Base-by-base conservation (phyloP, 139 green algal species). In the Volvox reticuliferus region DNA sequence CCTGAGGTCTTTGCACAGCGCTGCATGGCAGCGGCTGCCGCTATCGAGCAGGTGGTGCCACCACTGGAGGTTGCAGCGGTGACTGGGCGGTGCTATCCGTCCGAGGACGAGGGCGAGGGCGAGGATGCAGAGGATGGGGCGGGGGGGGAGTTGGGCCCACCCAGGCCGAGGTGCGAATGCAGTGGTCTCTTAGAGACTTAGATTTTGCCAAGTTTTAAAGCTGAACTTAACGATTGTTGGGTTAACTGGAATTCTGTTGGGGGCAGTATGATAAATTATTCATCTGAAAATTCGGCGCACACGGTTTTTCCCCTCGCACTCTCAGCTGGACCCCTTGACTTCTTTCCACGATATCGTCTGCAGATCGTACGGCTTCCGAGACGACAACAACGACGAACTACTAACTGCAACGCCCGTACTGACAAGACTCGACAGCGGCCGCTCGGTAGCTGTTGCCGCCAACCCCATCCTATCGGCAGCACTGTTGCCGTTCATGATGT, bases 41-140 rank as follows among this genome's bases (percentile, higher is more conserved):
- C 69, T 21, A 89, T 89, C 85, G 85, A 20, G 0, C 32, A 35
- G 16, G 85, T 89, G 69, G 69, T 89, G 28, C 85, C 69, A 30
- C 28, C 2, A 20, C 14, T 33, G 85, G 44, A 20, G 79, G 28
- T n/a, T n/a, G 9, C 67, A 14, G 65, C 33, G 14, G 82, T 22
- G 32, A 9, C n/a, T 5, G 2, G 35, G 28, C 24, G 12, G 1
- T 24, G 65, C 65, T 1, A 37, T n/a, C 1, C 24, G 16, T n/a
- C 21, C 17, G 81, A 62, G 26, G n/a, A 28, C 12, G 13, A 50
- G 61, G 21, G 5, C 20, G 75, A 30, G 82, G 33, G 12, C 33
- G 65, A 24, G 18, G 82, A 78, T 33, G 82, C 21, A 20, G 82
- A 88, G 82, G 82, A 77, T 20, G 62, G 24, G n/a, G 61, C 16